Conservation (phyloP, 1,284 basidiomycete species). For the Ustilago shanxiensis region DNA sequence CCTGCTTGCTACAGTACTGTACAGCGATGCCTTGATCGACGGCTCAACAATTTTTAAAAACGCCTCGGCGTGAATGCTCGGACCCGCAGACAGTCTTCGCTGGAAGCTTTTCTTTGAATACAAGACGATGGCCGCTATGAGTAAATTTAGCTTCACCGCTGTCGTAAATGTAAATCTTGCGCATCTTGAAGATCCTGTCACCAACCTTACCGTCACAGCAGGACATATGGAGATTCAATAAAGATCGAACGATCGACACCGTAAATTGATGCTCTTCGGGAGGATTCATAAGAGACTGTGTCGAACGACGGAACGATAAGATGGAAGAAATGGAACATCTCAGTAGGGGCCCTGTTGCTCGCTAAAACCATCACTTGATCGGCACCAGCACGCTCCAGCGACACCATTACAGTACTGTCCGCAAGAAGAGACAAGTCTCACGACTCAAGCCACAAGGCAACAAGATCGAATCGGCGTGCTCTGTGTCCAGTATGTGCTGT, state of each 20-base stretch:
- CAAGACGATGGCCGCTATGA: not conserved
- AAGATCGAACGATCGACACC: too few species aligned
- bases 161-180: not conserved
- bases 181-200: not conserved
- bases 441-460: too few species aligned
- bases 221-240: too few species aligned
- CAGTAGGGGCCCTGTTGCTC: conserved; percentile 8
- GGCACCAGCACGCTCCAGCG: not conserved
- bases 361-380: not conserved
- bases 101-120: too few species aligned
- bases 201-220: not conserved
- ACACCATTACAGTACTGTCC: too few species aligned
- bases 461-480: too few species aligned
- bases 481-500: too few species aligned
- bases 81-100: conserved; percentile 8
- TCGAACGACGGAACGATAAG: not conserved
- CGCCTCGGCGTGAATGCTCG: conserved; percentile 18
- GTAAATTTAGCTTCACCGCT: not conserved
- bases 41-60: conserved; percentile 2
- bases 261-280: too few species aligned
- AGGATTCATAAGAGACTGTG: too few species aligned
- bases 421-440: too few species aligned
- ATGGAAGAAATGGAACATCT: not conserved
- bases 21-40: not conserved
- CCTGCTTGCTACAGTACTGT: not conserved